Base-by-base conservation (phyloP, 306 rosid genomes). In the Lagenaria siceraria region DNA sequence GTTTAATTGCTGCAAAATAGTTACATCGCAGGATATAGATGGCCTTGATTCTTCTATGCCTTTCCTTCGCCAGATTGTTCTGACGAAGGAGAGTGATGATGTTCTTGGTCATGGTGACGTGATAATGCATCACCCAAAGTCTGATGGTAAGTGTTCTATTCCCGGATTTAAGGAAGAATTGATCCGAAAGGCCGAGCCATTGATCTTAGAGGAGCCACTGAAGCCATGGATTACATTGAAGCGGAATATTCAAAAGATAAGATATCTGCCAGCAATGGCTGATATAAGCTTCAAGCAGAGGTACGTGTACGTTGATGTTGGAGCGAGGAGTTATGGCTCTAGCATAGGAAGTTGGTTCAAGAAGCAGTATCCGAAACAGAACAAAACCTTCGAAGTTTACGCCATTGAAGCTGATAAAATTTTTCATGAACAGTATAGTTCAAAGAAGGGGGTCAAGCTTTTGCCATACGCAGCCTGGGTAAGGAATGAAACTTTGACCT, bases 281-380 rank as follows among this genome's bases (percentile, higher is more conserved):
- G 97, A 96, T 82, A 90, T 96, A 59, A 92, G 97, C 86, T 96
- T 92, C 69, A 96, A 92, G 87, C 85, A 56, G 79, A 84, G 93
- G 85, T 96, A 96, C 82, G 85, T 91, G 33, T 96, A 92, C 79
- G 91, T 96, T 38, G 99, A 96, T 74, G 99, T 96, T 74, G 99
- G 99, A 79, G 99, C 99, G 33, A 84, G 99, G 80, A 88, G 98
- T 83, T 96, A 90, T 63, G 98, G 99, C 15, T 96, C 99, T 72
- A 96, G 99, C 53, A 96, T 96, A 8, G 99, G 91, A 5, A 88
- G 98, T 78, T 96, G 99, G 99, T 96, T 96, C 80, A 90, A 78
- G 91, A 96, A 96, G 86, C 98, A 96, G 68, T 96, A 96, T 76
- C 99, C 99, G 0, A 96, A 96, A 42, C 99, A 96, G 83, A 96